Base-by-base conservation (phyloP, 2,329 filamentous ascomycete genomes). In the Bipolaris bicolor region DNA sequence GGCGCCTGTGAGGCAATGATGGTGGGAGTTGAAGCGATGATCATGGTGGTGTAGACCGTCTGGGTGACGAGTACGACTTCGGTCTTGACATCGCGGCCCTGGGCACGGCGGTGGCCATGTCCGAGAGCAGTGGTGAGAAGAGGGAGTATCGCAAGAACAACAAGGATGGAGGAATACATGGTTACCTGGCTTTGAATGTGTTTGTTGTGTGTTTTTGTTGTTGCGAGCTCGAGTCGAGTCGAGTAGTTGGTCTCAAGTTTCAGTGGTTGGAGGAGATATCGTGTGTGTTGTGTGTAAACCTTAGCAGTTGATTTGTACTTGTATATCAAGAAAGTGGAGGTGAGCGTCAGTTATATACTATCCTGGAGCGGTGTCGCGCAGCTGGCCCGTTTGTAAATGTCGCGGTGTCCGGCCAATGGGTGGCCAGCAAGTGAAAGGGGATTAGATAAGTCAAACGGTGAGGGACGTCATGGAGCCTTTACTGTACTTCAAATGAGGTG, bases 11-110 rank as follows among this genome's bases (percentile, higher is more conserved):
- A 15, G 1, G 49, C 13, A 7, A 22, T n/a, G 44, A n/a, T 16
- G 6, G 22, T 44, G n/a, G 49, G 11, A 13, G 40, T 5, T 1
- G 41, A 34, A 1, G 26, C 46, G 1, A 56, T 20, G 0, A 60
- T 62, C 20, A 66, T 49, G 2, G 58, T 64, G 5, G 16, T 37
- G 20, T 48, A 41, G 3, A 61, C 33, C 0, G 56, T 63, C 15
- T 66, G 41, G 3, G 58, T 66, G 20, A 66, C 50, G n/a, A 56
- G 49, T 2, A 65, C 50, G 0, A 60, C 34, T 15, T 58, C 16
- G 0, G 55, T 52, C 15, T 41, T 36, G 11, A 62, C 24, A 2
- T 33, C 52, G 11, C 55, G 55, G 33, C 24, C 43, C 15, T 57
- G n/a, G 11, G 26, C 5, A 33, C 61, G 53, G 24, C 18, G 7